Conservation (phyloP, 202 grass and related monocot genomes). For the Musa balbisiana region DNA sequence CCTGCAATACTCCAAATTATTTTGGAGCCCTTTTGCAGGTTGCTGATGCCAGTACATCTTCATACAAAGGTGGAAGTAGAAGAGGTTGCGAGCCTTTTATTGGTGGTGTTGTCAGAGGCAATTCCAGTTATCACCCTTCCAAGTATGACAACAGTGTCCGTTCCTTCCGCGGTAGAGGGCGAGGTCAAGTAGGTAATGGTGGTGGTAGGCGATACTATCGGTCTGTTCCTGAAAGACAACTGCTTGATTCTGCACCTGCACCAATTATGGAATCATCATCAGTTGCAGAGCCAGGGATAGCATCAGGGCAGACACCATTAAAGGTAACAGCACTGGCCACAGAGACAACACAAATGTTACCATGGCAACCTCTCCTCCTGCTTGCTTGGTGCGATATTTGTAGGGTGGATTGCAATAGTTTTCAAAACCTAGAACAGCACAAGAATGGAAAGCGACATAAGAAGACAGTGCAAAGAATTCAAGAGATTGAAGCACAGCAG, state of each 20-base stretch:
- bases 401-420: slow-evolving; percentile 49
- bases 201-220: slow-evolving; percentile 2
- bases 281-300: background rate
- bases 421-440: slow-evolving; percentile 43
- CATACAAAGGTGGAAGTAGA: slow-evolving; percentile 31
- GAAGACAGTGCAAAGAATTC: slow-evolving; percentile 43
- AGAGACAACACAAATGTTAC: slow-evolving; percentile 2
- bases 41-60: background rate
- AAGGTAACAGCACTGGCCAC: slow-evolving; percentile 2
- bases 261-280: too few species aligned
- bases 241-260: background rate
- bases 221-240: too few species aligned
- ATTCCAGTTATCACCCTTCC: slow-evolving; percentile 2
- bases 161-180: slow-evolving; percentile 8
- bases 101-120: slow-evolving; percentile 8
- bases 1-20: too few species aligned
- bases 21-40: slow-evolving; percentile 16
- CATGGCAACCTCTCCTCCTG: slow-evolving; percentile 18
- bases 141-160: slow-evolving; percentile 7
- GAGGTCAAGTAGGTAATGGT: slow-evolving; percentile 5
- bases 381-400: slow-evolving; percentile 59
- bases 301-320: background rate
- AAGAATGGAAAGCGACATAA: slow-evolving; percentile 57
- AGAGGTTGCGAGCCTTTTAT: slow-evolving; percentile 20
- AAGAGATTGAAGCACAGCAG: slow-evolving; percentile 41